Evolutionary conservation across 2,329 filamentous ascomycete species (phyloP), one percentile per base, ranked within the genome.

Genomic region (Calonectria honghensis): DNA sequence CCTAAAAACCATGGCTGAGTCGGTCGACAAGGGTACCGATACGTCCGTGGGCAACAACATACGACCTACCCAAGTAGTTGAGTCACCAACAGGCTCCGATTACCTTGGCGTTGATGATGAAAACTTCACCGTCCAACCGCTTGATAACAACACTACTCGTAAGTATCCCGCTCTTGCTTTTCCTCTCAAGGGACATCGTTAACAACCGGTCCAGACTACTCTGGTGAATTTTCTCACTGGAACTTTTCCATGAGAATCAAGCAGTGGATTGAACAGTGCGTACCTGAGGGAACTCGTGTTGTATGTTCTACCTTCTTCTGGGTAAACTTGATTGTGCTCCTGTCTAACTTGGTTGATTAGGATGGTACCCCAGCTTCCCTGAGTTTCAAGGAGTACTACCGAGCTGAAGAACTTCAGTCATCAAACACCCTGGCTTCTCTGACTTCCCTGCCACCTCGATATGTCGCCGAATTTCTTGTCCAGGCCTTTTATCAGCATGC

Each of bases 151-250:
- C 68, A 85, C 83, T 32, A 86, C 85, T 45, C 86, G 86, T 87
- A 75, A 81, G 85, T 75, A 51, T 24, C 18, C 45, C 16, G 27
- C 29, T 20, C 20, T 68, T 20, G 32, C 57, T 54, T 61, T 41
- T 32, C 51, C 3, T 20, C 57, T 69, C 13, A 63, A 76, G 31
- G 70, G 72, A 63, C 41, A 74, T 39, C n/a, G 51, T 70, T 50
- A 73, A 80, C 52, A 16, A 31, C 1, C 18, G 5, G 48, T 6
- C 6, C 52, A 89, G 87, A 89, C 69, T 89, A 88, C 73, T 89
- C 88, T 0, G 88, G 88, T 11, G 88, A 89, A 75, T 89, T 89
- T 76, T 89, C 88, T 1, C 88, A 89, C 71, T 89, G 88, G 87
- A 89, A 89, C 75, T 89, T 89, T 77, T 89, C 88, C 51, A 88